These are phyloP conservation scores for Hanseniaspora jakobsenii DNA, from an alignment of 805 yeast species.

Conservation along the genomic window DNA sequence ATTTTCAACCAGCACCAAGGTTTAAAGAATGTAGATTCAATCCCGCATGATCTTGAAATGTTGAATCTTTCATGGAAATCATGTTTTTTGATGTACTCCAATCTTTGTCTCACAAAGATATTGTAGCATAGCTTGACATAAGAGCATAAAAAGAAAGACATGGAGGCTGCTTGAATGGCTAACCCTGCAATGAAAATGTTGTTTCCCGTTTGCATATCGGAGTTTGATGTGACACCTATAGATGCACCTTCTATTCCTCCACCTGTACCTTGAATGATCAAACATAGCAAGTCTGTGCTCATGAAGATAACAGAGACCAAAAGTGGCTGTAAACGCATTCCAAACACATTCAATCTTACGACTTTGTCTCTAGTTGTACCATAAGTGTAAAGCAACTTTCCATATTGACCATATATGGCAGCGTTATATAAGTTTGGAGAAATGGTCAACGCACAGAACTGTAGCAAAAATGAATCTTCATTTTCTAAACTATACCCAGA, in stretches of 20 bases:
- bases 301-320: conserved; percentile 55
- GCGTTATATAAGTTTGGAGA: conserved; percentile 81
- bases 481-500: conserved; percentile 16
- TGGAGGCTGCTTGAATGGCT: conserved; percentile 59
- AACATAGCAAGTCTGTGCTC: conserved; percentile 48
- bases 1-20: conserved; percentile 14
- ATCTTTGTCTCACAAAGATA: not conserved
- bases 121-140: not conserved
- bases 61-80: not conserved
- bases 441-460: conserved; percentile 55
- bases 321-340: conserved; percentile 40
- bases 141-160: conserved; percentile 39
- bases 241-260: conserved; percentile 58
- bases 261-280: conserved; percentile 60
- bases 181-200: conserved; percentile 67
- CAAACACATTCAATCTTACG: conserved; percentile 24
- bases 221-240: conserved; percentile 21
- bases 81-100: not conserved
- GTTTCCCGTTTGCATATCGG: conserved; percentile 37
- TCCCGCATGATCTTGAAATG: not conserved
- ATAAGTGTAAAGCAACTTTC: conserved; percentile 51
- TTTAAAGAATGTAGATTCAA: not conserved
- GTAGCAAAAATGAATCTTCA: conserved; percentile 41
- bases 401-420: conserved; percentile 61
- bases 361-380: conserved; percentile 30